Conservation (phyloP, 176 grass and related monocot species). For the Cenchrus americanus region DNA sequence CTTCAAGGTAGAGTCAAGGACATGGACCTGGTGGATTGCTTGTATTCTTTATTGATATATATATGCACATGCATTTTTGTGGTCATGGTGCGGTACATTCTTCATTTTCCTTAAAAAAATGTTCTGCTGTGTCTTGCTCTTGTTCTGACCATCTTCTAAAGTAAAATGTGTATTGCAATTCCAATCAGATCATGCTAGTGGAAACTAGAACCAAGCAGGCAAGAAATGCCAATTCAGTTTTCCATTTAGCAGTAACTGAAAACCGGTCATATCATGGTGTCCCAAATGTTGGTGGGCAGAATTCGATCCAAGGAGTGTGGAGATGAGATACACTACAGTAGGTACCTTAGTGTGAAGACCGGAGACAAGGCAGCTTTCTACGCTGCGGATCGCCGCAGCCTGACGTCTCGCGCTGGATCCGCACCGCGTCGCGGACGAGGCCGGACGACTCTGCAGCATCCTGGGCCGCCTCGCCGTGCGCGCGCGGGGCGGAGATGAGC, state of each 20-base stretch:
- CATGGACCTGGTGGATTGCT: background rate
- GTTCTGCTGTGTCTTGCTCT: background rate
- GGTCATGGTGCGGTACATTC: slow-evolving; percentile 2
- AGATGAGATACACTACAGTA: background rate
- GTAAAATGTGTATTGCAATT: background rate
- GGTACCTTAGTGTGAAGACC: background rate
- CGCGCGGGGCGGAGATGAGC: background rate
- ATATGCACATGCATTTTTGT: slow-evolving; percentile 19
- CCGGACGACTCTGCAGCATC: background rate
- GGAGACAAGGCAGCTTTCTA: background rate
- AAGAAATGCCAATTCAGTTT: background rate
- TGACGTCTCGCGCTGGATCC: background rate
- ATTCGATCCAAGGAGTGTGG: background rate
- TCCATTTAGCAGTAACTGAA: slow-evolving; percentile 1
- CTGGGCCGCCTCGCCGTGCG: background rate
- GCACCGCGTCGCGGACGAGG: background rate
- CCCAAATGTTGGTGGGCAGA: background rate
- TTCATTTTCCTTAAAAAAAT: background rate
- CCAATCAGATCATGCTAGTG: background rate
- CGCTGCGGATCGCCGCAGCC: background rate
- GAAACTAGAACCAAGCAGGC: background rate
- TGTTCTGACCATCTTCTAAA: background rate
- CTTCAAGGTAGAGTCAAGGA: slow-evolving; percentile 21
- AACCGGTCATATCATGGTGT: background rate
- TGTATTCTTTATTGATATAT: slow-evolving; percentile 20